These are phyloP conservation scores for Osmanthus fragrans DNA, from an alignment of 257 asterid species.

Conservation along the genomic window DNA sequence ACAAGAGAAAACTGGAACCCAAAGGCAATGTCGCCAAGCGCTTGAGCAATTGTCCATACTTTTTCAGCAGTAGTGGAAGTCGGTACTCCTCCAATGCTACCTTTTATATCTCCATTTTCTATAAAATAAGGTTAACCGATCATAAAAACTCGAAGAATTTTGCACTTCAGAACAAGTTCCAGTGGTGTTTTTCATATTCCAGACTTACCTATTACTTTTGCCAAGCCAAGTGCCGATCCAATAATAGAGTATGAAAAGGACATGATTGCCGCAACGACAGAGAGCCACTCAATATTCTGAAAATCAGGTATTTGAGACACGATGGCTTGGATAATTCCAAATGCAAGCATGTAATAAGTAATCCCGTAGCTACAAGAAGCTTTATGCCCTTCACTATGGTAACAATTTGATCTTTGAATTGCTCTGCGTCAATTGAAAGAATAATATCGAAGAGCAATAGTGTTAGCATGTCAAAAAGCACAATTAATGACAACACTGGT, in stretches of 20 bases:
- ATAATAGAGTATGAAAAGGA: constrained; percentile 62
- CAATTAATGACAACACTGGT: too few species aligned
- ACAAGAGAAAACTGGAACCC: constrained; percentile 66
- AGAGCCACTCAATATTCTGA: constrained; percentile 63
- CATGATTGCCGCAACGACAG: constrained; percentile 69
- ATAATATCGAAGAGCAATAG: not conserved
- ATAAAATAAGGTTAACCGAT: constrained; percentile 12
- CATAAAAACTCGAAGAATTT: not conserved
- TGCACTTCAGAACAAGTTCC: not conserved
- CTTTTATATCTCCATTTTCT: constrained; percentile 69
- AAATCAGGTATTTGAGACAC: constrained; percentile 74
- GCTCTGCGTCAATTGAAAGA: constrained; percentile 47
- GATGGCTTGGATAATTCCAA: constrained; percentile 58
- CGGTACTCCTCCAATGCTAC: constrained; percentile 60
- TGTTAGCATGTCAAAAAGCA: too few species aligned
- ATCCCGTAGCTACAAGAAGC: constrained; percentile 46
- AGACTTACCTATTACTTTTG: constrained; percentile 58
- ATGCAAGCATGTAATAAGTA: constrained; percentile 47
- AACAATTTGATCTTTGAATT: constrained; percentile 68
- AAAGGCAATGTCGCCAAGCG: constrained; percentile 73
- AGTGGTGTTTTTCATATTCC: not conserved
- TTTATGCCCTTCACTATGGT: constrained; percentile 56
- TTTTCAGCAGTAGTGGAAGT: constrained; percentile 38
- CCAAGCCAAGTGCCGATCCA: constrained; percentile 69
- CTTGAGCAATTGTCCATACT: constrained; percentile 61